A percentile compares a stretch with the other conserved stretches of the same genome.
phyloP scores from a whole-genome alignment of 2,329 filamentous ascomycete species.

The Fusarium sp. region DNA sequence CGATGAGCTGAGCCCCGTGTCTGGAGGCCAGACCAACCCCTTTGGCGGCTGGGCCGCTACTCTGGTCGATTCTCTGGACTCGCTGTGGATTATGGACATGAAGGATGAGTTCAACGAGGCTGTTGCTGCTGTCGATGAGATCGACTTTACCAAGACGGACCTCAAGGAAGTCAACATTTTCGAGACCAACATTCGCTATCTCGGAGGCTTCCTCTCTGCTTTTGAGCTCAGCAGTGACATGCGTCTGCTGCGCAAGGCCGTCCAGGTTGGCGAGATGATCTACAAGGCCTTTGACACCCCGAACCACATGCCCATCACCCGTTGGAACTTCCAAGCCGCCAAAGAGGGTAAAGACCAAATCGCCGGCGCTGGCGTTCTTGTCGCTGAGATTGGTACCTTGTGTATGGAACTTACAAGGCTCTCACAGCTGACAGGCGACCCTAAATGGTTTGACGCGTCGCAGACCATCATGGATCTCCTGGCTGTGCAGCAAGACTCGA shows the following conservation, averaged over 20 bases:
- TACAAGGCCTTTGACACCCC: slow-evolving; percentile 76
- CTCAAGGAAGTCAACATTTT: slow-evolving; percentile 69
- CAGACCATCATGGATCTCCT: slow-evolving; percentile 75
- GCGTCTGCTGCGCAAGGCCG: slow-evolving; percentile 69
- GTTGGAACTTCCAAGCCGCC: slow-evolving; percentile 54
- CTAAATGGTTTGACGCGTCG: slow-evolving; percentile 79
- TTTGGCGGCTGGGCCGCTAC: slow-evolving; percentile 77
- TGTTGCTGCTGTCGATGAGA: slow-evolving; percentile 64
- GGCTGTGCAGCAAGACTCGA: slow-evolving; percentile 71
- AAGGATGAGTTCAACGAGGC: slow-evolving; percentile 73
- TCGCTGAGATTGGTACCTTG: slow-evolving; percentile 69
- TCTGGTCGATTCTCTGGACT: slow-evolving; percentile 74
- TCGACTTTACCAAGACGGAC: slow-evolving; percentile 69
- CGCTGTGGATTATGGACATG: slow-evolving; percentile 79
- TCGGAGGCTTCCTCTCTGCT: slow-evolving; percentile 75
- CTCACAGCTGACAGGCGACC: slow-evolving; percentile 76
- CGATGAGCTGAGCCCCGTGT: slow-evolving; percentile 71
- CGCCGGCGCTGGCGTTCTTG: slow-evolving; percentile 52
- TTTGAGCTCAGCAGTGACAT: slow-evolving; percentile 72
- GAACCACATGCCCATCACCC: slow-evolving; percentile 70
- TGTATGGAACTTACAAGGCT: slow-evolving; percentile 79
- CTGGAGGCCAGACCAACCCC: slow-evolving; percentile 61
- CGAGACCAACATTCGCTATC: slow-evolving; percentile 77
- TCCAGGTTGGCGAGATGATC: slow-evolving; percentile 71
- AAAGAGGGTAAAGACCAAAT: slow-evolving; percentile 47